Evolutionary conservation across 2,329 filamentous ascomycete genomes (phyloP).

Genomic region (Triangularia setosa): DNA sequence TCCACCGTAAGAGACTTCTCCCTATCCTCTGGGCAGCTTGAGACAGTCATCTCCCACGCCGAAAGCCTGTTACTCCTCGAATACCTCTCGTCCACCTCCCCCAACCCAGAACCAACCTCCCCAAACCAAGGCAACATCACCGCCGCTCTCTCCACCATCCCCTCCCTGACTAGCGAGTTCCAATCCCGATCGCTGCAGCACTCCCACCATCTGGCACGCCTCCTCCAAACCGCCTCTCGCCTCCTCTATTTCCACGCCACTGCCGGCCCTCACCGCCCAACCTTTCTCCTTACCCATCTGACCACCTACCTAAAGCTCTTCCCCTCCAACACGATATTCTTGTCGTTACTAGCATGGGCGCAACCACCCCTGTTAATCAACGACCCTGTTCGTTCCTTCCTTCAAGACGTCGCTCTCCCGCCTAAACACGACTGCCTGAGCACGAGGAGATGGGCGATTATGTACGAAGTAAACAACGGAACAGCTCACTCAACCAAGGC

Average conservation of each 20-base stretch:
- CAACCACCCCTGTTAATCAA: constrained; percentile 65
- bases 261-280: constrained; percentile 61
- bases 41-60: constrained; percentile 51
- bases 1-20: constrained; percentile 51
- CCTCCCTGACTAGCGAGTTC: constrained; percentile 41
- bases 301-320: constrained; percentile 58
- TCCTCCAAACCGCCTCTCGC: constrained; percentile 65
- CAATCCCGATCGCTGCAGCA: constrained; percentile 32
- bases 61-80: constrained; percentile 62
- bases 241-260: constrained; percentile 65
- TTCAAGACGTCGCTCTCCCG: constrained; percentile 44
- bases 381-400: constrained; percentile 68
- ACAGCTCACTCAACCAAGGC: constrained; percentile 47
- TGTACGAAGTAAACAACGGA: constrained; percentile 46
- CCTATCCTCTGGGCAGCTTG: constrained; percentile 46
- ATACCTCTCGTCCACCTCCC: constrained; percentile 52
- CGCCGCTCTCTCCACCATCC: constrained; percentile 43
- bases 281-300: constrained; percentile 60
- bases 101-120: constrained; percentile 41
- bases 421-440: constrained; percentile 38
- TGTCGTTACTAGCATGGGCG: constrained; percentile 69
- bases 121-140: constrained; percentile 52
- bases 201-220: constrained; percentile 51
- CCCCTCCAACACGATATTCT: constrained; percentile 72
- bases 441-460: constrained; percentile 47